Conservation (phyloP, 305 asterid genomes). For the Solanum hybrid region DNA sequence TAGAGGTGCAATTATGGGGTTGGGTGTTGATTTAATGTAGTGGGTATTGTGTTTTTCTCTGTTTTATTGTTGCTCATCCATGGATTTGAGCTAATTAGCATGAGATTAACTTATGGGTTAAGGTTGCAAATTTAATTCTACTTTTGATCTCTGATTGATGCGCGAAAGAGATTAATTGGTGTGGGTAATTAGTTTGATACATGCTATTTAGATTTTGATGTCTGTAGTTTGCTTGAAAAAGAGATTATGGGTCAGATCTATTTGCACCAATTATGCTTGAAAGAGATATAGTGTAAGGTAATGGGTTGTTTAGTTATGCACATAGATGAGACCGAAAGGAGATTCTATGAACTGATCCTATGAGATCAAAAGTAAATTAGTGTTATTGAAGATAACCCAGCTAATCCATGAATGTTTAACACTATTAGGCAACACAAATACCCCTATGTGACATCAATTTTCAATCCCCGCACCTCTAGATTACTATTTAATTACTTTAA, state of each 20-base stretch:
- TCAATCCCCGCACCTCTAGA: background rate
- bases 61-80: no score
- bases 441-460: background rate
- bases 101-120: background rate
- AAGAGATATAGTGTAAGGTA: background rate
- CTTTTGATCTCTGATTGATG: background rate
- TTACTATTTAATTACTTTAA: background rate
- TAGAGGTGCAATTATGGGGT: background rate
- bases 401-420: background rate
- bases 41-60: no score
- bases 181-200: background rate
- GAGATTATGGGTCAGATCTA: background rate
- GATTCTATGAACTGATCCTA: background rate
- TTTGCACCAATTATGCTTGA: background rate
- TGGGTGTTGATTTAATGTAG: background rate
- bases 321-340: no score
- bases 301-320: background rate
- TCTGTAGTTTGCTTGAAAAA: background rate
- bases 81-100: background rate
- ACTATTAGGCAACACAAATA: background rate
- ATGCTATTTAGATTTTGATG: background rate
- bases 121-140: background rate
- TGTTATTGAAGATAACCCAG: background rate
- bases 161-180: no score
- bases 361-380: background rate